phyloP scores from a whole-genome alignment of 2,329 filamentous ascomycete species.

The Fusarium poae region DNA sequence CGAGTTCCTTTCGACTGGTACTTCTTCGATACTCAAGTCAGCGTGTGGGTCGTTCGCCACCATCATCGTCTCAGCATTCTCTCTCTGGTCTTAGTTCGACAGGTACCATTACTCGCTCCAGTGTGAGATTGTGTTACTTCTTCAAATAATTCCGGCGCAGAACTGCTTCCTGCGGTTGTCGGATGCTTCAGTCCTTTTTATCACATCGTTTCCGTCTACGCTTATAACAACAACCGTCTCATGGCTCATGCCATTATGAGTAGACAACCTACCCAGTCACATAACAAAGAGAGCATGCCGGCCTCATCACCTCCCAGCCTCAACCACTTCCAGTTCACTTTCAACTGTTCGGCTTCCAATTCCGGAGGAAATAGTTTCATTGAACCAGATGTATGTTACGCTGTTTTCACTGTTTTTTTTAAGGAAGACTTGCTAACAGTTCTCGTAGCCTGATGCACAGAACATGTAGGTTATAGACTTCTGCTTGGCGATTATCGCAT shows the following conservation, averaged over 20 bases:
- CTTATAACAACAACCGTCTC: slow-evolving; percentile 7
- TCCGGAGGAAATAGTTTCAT: slow-evolving; percentile 50
- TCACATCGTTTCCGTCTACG: background rate
- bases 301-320: slow-evolving; percentile 34
- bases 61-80: slow-evolving; percentile 33
- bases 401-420: background rate
- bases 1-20: slow-evolving; percentile 12
- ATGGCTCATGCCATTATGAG: slow-evolving; percentile 34
- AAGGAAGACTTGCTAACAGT: slow-evolving; percentile 37
- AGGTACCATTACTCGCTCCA: slow-evolving; percentile 24
- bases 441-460: slow-evolving; percentile 41
- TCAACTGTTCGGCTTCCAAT: slow-evolving; percentile 47
- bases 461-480: slow-evolving; percentile 41
- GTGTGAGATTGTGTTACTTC: slow-evolving; percentile 9
- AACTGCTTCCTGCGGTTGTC: slow-evolving; percentile 7
- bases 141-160: slow-evolving; percentile 12
- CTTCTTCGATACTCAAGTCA: slow-evolving; percentile 5
- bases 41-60: slow-evolving; percentile 33
- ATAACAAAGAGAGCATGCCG: slow-evolving; percentile 29
- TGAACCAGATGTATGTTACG: slow-evolving; percentile 52
- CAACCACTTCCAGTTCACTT: slow-evolving; percentile 53
- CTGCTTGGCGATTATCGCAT: background rate
- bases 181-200: slow-evolving; percentile 6
- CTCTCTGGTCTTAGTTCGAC: slow-evolving; percentile 24
- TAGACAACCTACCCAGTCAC: slow-evolving; percentile 22